Conservation (phyloP, 2,329 filamentous ascomycete genomes). For the Trichoderma sp. region DNA sequence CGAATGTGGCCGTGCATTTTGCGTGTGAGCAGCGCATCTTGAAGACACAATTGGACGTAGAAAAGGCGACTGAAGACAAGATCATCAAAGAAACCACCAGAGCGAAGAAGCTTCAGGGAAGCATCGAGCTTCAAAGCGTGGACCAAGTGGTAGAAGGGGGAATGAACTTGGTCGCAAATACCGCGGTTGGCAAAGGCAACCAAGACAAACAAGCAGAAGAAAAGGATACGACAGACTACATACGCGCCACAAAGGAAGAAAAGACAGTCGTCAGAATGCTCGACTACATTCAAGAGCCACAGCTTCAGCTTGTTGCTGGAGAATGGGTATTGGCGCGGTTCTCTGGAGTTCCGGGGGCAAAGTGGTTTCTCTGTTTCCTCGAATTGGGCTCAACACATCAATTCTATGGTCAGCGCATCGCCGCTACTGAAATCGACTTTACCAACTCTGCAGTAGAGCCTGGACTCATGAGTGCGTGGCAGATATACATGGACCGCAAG, state of each 20-base stretch:
- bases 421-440: constrained; percentile 13
- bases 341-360: not conserved
- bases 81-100: not conserved
- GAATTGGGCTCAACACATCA: constrained; percentile 15
- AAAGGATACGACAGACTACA: not conserved
- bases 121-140: not conserved
- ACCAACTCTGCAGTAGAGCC: not conserved
- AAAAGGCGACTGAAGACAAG: not conserved
- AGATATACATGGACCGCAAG: constrained; percentile 17
- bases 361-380: constrained; percentile 17
- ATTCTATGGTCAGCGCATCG: constrained; percentile 14
- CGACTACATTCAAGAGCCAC: constrained; percentile 6
- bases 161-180: not conserved
- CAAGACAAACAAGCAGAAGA: not conserved
- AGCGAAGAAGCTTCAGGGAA: not conserved
- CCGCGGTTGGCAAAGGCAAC: not conserved
- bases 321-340: constrained; percentile 18
- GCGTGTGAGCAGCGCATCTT: not conserved
- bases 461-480: constrained; percentile 14
- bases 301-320: constrained; percentile 8
- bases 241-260: constrained; percentile 2
- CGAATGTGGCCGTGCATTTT: not conserved
- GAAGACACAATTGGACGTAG: not conserved
- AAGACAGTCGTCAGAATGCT: constrained; percentile 4
- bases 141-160: not conserved